Conservation (phyloP, 2,329 filamentous ascomycete genomes). For the Colletotrichum neosansevieriae region DNA sequence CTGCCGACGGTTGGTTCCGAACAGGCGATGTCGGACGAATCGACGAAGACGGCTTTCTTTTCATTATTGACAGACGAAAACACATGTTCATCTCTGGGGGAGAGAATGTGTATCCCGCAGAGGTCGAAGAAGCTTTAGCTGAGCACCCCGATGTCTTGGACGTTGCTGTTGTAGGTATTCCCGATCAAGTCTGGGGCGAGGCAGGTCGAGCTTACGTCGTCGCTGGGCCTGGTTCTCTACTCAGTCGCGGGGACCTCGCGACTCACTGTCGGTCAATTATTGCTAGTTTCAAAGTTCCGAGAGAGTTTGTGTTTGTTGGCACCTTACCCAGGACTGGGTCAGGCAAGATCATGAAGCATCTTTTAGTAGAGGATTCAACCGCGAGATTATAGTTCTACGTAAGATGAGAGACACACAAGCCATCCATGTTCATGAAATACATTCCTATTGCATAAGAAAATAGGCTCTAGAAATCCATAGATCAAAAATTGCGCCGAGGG, state of each 20-base stretch:
- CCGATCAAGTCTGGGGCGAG: slow-evolving; percentile 31
- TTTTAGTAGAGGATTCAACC: slow-evolving; percentile 8
- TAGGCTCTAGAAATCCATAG: no score
- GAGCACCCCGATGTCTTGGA: slow-evolving; percentile 28
- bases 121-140: slow-evolving; percentile 23
- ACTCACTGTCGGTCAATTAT: slow-evolving; percentile 14
- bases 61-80: slow-evolving; percentile 29
- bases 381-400: slow-evolving; percentile 12
- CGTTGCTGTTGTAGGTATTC: slow-evolving; percentile 24
- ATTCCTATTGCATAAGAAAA: background rate
- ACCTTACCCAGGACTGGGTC: slow-evolving; percentile 27
- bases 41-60: slow-evolving; percentile 29
- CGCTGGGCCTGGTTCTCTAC: background rate
- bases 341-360: slow-evolving; percentile 31
- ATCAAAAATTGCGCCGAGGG: slow-evolving; percentile 32
- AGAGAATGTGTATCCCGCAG: slow-evolving; percentile 36
- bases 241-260: background rate
- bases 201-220: slow-evolving; percentile 32
- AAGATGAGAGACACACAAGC: no score
- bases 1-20: slow-evolving; percentile 35
- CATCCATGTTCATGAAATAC: no score
- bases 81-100: slow-evolving; percentile 39
- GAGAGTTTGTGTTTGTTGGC: slow-evolving; percentile 23
- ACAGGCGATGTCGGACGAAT: slow-evolving; percentile 37
- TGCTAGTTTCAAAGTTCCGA: slow-evolving; percentile 30